Conservation (phyloP, 2,329 filamentous ascomycete species). For the Calcarisporium arbuscula region DNA sequence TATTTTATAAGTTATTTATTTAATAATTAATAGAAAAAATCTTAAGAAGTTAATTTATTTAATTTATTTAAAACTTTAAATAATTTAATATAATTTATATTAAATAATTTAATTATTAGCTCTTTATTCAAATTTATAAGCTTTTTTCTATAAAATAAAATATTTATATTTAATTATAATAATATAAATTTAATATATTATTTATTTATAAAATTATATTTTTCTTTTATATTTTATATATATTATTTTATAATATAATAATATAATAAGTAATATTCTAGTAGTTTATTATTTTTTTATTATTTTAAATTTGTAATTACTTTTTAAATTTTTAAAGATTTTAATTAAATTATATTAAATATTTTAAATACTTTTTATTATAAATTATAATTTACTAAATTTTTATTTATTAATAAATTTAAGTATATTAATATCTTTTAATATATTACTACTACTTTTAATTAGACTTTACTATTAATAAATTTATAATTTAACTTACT, state of each 20-base stretch:
- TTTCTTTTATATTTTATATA: neutral
- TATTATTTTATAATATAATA: neutral
- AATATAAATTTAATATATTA: slow-evolving; percentile 1
- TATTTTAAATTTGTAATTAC: neutral
- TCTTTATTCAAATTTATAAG: neutral
- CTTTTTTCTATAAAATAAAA: neutral
- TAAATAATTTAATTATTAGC: neutral
- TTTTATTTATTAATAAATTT: too few relatives aligned
- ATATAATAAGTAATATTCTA: neutral
- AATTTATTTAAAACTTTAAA: slow-evolving; percentile 1
- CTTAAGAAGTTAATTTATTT: neutral
- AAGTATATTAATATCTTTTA: neutral
- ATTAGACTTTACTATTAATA: too few relatives aligned
- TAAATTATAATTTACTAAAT: too few relatives aligned
- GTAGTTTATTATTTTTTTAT: neutral
- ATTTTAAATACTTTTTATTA: too few relatives aligned
- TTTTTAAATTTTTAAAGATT: too few relatives aligned
- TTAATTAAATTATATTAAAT: too few relatives aligned
- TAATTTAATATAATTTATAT: neutral
- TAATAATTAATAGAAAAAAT: neutral
- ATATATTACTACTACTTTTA: neutral
- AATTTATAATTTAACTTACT: too few relatives aligned
- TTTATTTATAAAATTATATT: neutral
- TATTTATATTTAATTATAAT: slow-evolving; percentile 2
- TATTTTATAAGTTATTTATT: neutral